phyloP scores from a whole-genome alignment of 2,329 filamentous ascomycete species.

The Fusarium buharicum region DNA sequence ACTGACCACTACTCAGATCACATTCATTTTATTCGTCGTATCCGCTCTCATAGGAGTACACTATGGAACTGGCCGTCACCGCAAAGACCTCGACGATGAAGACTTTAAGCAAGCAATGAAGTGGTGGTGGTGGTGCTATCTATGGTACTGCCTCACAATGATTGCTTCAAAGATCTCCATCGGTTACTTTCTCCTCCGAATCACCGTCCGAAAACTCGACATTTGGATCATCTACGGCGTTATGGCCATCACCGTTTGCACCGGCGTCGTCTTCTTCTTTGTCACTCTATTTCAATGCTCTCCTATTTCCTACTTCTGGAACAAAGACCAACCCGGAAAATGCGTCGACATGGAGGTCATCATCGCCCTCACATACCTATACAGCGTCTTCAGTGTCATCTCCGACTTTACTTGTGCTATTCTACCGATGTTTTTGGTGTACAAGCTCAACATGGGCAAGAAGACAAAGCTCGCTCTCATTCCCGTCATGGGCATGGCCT shows the following conservation, averaged over 20 bases:
- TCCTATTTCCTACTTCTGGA: conserved; percentile 56
- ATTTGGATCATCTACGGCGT: conserved; percentile 51
- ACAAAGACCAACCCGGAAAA: conserved; percentile 47
- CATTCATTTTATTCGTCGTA: conserved; percentile 52
- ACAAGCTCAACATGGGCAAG: conserved; percentile 63
- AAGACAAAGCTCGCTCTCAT: conserved; percentile 63
- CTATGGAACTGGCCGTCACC: conserved; percentile 56
- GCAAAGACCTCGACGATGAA: conserved; percentile 43
- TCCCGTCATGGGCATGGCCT: conserved; percentile 66
- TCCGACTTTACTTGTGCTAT: conserved; percentile 64
- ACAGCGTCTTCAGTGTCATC: conserved; percentile 60
- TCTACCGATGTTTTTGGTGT: conserved; percentile 64
- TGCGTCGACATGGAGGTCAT: conserved; percentile 58
- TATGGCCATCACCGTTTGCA: conserved; percentile 51
- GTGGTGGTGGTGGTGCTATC: conserved; percentile 54
- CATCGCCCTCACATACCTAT: conserved; percentile 62
- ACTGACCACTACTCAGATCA: conserved; percentile 36
- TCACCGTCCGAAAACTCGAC: conserved; percentile 50
- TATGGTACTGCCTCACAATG: conserved; percentile 52
- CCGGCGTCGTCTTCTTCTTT: conserved; percentile 55
- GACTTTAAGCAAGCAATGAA: conserved; percentile 49
- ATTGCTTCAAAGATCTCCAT: conserved; percentile 56
- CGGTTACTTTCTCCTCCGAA: conserved; percentile 55
- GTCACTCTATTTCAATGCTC: conserved; percentile 55
- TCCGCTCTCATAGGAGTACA: conserved; percentile 51